phyloP scores from a whole-genome alignment of 1,284 basidiomycete species.

The Sporisorium exsertum region DNA sequence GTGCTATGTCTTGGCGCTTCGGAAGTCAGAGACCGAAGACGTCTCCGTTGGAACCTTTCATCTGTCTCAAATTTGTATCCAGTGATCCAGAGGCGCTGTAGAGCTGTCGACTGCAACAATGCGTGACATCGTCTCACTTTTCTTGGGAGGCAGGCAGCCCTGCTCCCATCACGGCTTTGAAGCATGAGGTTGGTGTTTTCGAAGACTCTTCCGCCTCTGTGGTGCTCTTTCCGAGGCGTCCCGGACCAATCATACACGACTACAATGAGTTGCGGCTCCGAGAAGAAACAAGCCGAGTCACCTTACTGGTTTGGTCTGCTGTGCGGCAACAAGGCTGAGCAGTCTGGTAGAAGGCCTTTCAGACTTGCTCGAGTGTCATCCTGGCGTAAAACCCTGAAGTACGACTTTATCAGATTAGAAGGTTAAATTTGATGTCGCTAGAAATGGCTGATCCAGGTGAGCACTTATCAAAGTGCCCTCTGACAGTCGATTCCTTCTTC shows the following conservation, averaged over 20 bases:
- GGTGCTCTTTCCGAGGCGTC: constrained; percentile 1
- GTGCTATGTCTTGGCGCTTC: background rate
- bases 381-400: background rate
- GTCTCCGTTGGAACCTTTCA: background rate
- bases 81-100: too few relatives aligned
- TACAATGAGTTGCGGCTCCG: background rate
- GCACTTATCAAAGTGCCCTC: too few relatives aligned
- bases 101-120: too few relatives aligned
- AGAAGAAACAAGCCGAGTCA: background rate
- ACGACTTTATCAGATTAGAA: constrained; percentile 5
- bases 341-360: background rate
- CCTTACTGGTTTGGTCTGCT: background rate
- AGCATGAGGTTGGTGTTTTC: background rate
- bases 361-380: background rate
- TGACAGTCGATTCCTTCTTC: background rate
- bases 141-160: too few relatives aligned
- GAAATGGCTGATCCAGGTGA: background rate
- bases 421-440: background rate
- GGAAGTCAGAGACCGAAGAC: background rate
- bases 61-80: too few relatives aligned
- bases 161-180: background rate
- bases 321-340: background rate
- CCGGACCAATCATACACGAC: constrained; percentile 8
- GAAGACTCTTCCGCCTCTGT: background rate
- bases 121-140: too few relatives aligned